Evolutionary conservation across 108 stramenopile genomes (phyloP), one percentile per base, ranked within the genome.

Genomic region (Cyclotella distinguenda): DNA sequence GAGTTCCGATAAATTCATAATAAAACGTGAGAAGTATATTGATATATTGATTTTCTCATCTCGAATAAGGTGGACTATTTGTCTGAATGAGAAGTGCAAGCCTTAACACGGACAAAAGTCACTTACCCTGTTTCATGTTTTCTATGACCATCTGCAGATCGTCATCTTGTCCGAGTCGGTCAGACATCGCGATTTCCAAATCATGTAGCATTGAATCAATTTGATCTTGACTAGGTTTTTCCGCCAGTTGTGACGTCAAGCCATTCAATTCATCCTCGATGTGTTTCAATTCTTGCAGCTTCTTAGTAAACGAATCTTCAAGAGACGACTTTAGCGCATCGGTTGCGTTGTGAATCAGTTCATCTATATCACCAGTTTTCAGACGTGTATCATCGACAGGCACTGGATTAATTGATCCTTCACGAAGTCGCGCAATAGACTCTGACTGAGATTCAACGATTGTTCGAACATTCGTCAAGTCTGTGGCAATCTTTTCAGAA

Each of bases 141-240:
- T 49, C 68, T n/a, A 70, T 18, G 7, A 70, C 26, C 36, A 59
- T 33, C 28, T 60, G 68, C 6, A 70, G 59, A n/a, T 30, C 48
- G 39, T 31, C 50, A 22, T 60, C 59, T 25, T 60, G 56, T 40
- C 59, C 58, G n/a, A 70, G 38, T 9, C 68, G 68, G 16, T 60
- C 49, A 5, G 36, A 50, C 38, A 64, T 51, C 13, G 18, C 40
- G 8, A 33, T 36, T 47, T 70, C 59, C 11, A 70, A 34, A 42
- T 52, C 33, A 11, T 33, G 46, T 28, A 70, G 36, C 58, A 70
- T 43, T 28, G 59, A 70, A 30, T 70, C 59, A 32, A 70, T 60
- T 30, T 70, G 68, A 15, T 60, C 68, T 60, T 70, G 58, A 28
- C 68, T 60, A 6, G 68, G 68, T 51, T 60, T 70, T 42, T 70